phyloP scores from a whole-genome alignment of 179 eudicot genomes.

The Silene noctiflora region DNA sequence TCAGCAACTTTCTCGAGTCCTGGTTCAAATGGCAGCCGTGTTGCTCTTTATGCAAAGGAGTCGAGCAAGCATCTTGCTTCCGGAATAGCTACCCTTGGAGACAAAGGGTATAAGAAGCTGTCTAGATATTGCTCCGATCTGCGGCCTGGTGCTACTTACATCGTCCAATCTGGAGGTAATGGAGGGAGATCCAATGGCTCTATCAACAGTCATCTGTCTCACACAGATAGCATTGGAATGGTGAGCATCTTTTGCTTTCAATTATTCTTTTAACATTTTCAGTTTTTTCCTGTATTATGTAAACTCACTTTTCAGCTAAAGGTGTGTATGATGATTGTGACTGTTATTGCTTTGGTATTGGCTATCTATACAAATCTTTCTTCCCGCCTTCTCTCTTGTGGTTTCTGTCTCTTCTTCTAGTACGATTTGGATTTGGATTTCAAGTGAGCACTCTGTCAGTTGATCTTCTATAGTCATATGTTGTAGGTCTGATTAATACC shows the following conservation, averaged over 20 bases:
- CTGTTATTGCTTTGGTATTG: constrained; percentile 4
- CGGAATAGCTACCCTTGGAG: constrained; percentile 79
- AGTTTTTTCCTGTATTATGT: background rate
- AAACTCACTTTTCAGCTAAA: constrained; percentile 11
- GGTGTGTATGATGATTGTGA: constrained; percentile 3
- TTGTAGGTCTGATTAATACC: constrained; percentile 1
- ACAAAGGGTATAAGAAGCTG: constrained; percentile 72
- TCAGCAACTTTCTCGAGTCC: constrained; percentile 48
- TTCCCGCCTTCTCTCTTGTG: constrained; percentile 6
- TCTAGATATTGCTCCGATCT: constrained; percentile 79
- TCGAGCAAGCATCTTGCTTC: constrained; percentile 88
- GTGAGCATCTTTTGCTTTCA: constrained; percentile 31
- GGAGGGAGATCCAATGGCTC: constrained; percentile 52
- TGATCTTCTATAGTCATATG: background rate
- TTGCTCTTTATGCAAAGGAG: constrained; percentile 80
- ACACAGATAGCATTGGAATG: constrained; percentile 69
- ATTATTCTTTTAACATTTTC: background rate
- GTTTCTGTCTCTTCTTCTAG: constrained; percentile 13
- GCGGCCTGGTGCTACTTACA: constrained; percentile 51
- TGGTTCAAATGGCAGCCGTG: constrained; percentile 64
- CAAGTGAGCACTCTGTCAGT: constrained; percentile 10
- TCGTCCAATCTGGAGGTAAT: constrained; percentile 37
- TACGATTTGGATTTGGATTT: background rate
- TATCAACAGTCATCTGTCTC: constrained; percentile 43
- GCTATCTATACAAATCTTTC: background rate